Conservation (phyloP, 805 yeast species). For the Yarrowia divulgata region DNA sequence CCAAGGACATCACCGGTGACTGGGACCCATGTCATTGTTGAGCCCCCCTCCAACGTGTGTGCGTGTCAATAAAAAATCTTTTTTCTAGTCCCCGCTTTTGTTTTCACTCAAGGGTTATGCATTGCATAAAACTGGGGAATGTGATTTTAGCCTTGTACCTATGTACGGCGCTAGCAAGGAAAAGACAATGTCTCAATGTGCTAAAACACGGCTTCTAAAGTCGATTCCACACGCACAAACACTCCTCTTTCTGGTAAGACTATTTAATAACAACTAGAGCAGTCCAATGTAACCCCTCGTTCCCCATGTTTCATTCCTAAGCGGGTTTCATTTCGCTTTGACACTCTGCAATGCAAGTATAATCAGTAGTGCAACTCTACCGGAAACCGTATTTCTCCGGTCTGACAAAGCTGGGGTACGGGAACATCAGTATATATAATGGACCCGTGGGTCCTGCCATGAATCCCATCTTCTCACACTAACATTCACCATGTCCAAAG, state of each 20-base stretch:
- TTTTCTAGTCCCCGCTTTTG: not conserved
- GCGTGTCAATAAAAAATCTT: not conserved
- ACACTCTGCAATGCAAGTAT: constrained; percentile 7
- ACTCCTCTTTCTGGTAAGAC: too few species aligned
- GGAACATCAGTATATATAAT: not conserved
- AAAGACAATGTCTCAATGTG: too few species aligned
- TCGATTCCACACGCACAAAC: not conserved
- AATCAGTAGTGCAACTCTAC: not conserved
- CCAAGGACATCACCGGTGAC: too few species aligned
- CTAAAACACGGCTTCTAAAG: too few species aligned
- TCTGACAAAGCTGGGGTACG: not conserved
- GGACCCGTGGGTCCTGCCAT: not conserved
- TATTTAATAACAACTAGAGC: too few species aligned
- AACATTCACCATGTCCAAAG: constrained; percentile 5
- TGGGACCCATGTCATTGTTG: too few species aligned
- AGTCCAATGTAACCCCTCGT: not conserved
- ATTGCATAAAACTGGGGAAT: constrained; percentile 33
- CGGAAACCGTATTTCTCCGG: not conserved
- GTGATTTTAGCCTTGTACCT: not conserved
- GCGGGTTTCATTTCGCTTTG: not conserved
- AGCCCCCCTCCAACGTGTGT: too few species aligned
- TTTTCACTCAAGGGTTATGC: not conserved
- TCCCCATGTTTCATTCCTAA: not conserved
- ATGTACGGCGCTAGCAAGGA: constrained; percentile 2
- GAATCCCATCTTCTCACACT: not conserved